phyloP scores from a whole-genome alignment of 352 stramenopile genomes.

The Globisporangium nodosum region DNA sequence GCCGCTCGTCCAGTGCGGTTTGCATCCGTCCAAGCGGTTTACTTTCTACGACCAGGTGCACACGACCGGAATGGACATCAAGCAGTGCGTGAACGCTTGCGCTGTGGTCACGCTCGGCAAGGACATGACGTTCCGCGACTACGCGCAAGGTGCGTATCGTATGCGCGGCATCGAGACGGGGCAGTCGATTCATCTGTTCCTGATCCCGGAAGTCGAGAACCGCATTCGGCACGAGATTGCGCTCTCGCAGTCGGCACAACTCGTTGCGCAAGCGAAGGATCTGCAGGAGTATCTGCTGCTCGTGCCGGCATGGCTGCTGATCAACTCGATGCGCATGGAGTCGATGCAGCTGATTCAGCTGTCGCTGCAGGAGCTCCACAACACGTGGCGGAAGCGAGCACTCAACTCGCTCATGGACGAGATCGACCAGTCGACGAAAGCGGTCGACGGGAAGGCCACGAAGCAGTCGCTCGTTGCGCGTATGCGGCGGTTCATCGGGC shows the following conservation, averaged over 20 bases:
- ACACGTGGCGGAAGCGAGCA: conserved; percentile 96
- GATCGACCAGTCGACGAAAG: conserved; percentile 24
- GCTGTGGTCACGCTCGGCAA: conserved; percentile 90
- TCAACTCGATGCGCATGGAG: conserved; percentile 99
- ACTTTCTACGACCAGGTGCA: conserved; percentile 94
- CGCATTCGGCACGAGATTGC: conserved; percentile 77
- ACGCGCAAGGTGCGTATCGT: conserved; percentile 88
- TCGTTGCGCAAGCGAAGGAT: conserved; percentile 13
- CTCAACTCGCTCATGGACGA: conserved; percentile 88
- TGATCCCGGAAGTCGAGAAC: conserved; percentile 92
- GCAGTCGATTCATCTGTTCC: conserved; percentile 90
- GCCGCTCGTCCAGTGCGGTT: conserved; percentile 86
- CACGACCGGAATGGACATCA: conserved; percentile 92
- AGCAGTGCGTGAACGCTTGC: conserved; percentile 84
- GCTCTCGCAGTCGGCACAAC: conserved; percentile 28
- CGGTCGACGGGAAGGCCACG: conserved; percentile 5
- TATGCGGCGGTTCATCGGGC: conserved; percentile 61
- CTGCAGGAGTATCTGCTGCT: conserved; percentile 69
- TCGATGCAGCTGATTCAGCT: conserved; percentile 99
- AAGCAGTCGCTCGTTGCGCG: conserved; percentile 35
- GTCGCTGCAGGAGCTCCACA: conserved; percentile 95
- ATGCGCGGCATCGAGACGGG: conserved; percentile 90
- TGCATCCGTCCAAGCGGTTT: conserved; percentile 83
- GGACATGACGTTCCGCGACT: conserved; percentile 97
- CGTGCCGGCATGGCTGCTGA: conserved; percentile 93